These are phyloP conservation scores for Bryum argenteum DNA, from an alignment of 225 moss, liverwort and hornwort species.

Conservation along the genomic window DNA sequence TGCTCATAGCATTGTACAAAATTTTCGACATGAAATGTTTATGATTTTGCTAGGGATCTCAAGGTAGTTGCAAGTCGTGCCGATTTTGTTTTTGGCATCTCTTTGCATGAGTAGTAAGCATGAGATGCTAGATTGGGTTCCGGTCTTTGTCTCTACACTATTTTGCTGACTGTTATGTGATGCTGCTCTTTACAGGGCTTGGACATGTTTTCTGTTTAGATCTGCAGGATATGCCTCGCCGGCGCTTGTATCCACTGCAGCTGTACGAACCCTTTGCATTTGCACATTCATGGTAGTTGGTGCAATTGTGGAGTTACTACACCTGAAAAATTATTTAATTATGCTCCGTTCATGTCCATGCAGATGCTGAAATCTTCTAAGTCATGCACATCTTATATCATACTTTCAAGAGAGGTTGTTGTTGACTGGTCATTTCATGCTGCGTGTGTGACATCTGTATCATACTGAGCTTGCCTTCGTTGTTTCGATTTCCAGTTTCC, in stretches of 20 bases:
- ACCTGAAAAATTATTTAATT: neutral
- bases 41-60: neutral
- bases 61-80: constrained; percentile 9
- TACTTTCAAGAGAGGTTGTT: constrained; percentile 10
- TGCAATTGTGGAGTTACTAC: constrained; percentile 35
- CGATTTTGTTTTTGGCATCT: constrained; percentile 16
- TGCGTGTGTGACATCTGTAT: constrained; percentile 19
- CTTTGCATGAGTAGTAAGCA: constrained; percentile 16
- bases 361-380: neutral
- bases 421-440: constrained; percentile 16
- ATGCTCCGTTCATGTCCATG: neutral
- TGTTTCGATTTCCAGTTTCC: constrained; percentile 68
- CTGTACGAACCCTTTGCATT: constrained; percentile 77
- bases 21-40: neutral
- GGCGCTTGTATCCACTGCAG: constrained; percentile 66
- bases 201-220: constrained; percentile 81
- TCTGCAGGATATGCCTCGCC: constrained; percentile 56
- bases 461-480: constrained; percentile 26
- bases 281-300: constrained; percentile 62
- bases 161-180: constrained; percentile 25
- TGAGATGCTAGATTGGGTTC: neutral
- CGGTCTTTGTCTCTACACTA: constrained; percentile 1
- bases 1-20: neutral
- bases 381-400: neutral
- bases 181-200: constrained; percentile 61